These are phyloP conservation scores for Prunella vulgaris DNA, from an alignment of 257 asterid genomes.

Conservation along the genomic window DNA sequence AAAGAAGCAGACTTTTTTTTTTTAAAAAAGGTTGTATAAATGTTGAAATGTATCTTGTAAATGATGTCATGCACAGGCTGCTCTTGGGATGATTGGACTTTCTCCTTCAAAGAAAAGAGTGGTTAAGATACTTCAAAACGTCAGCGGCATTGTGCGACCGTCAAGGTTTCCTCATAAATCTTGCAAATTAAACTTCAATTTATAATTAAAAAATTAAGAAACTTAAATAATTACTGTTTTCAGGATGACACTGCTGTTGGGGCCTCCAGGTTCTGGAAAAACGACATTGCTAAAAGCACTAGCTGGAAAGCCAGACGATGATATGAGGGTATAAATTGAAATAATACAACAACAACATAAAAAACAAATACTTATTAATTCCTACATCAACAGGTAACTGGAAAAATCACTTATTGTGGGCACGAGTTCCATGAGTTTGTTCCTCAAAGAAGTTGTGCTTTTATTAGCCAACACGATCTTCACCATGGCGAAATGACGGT, in stretches of 20 bases:
- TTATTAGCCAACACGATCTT: constrained; percentile 87
- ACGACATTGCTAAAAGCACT: constrained; percentile 71
- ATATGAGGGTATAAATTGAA: constrained; percentile 44
- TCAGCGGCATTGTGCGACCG: constrained; percentile 71
- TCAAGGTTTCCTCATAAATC: constrained; percentile 49
- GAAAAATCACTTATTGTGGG: constrained; percentile 78
- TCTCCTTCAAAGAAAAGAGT: constrained; percentile 64
- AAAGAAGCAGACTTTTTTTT: background rate
- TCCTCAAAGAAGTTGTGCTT: constrained; percentile 86
- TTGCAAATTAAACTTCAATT: no score
- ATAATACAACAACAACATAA: background rate
- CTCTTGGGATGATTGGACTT: constrained; percentile 54
- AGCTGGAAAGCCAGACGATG: constrained; percentile 75
- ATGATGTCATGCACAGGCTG: constrained; percentile 33
- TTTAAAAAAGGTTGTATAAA: no score
- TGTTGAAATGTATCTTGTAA: background rate
- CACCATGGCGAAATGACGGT: constrained; percentile 94
- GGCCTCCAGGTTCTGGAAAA: constrained; percentile 95
- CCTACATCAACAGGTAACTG: constrained; percentile 41
- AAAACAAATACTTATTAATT: background rate
- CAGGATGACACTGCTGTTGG: constrained; percentile 86
- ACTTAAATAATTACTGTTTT: no score
- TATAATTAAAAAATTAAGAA: no score
- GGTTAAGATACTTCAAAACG: constrained; percentile 63
- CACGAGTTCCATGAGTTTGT: constrained; percentile 75